Percentiles rank a stretch among this genome's conserved stretches.
Conservation (phyloP, 1,139 yeast species). For the Saccharomyces hybrid region DNA sequence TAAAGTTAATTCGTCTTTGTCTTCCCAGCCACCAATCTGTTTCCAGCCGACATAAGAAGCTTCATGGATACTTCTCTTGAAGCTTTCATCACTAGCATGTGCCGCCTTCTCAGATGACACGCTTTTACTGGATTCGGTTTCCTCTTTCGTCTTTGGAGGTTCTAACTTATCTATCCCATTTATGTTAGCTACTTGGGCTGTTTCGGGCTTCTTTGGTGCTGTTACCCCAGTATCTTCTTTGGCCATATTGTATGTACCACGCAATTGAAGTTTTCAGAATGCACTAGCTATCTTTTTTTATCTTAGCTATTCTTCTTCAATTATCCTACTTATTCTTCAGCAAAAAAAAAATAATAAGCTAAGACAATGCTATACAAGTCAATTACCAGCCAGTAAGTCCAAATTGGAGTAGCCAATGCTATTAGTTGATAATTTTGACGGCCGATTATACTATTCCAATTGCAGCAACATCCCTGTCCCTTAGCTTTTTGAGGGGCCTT, state of each 20-base stretch:
- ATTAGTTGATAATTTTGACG: not conserved
- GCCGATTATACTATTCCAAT: not conserved
- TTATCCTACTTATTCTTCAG: not conserved
- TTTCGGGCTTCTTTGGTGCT: not conserved
- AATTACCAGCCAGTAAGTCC: not conserved
- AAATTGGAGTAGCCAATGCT: not conserved
- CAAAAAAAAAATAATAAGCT: not conserved
- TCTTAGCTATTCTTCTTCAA: not conserved
- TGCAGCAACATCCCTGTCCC: not conserved
- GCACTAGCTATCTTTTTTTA: not conserved
- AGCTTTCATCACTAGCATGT: constrained; percentile 28
- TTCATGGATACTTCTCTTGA: constrained; percentile 42
- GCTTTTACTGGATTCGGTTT: not conserved
- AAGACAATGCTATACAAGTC: not conserved
- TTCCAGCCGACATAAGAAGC: constrained; percentile 86
- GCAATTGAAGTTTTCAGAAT: not conserved
- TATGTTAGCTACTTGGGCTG: not conserved
- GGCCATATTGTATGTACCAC: not conserved
- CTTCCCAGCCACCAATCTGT: constrained; percentile 82
- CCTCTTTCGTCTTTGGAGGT: not conserved
- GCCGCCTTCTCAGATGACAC: not conserved
- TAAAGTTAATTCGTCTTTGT: constrained; percentile 50
- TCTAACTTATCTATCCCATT: not conserved
- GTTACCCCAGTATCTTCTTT: not conserved
- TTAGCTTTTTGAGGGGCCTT: not conserved